Evolutionary conservation across 2,329 filamentous ascomycete genomes (phyloP), one percentile per base, ranked within the genome.

Genomic region (Botrytis sinoallii): DNA sequence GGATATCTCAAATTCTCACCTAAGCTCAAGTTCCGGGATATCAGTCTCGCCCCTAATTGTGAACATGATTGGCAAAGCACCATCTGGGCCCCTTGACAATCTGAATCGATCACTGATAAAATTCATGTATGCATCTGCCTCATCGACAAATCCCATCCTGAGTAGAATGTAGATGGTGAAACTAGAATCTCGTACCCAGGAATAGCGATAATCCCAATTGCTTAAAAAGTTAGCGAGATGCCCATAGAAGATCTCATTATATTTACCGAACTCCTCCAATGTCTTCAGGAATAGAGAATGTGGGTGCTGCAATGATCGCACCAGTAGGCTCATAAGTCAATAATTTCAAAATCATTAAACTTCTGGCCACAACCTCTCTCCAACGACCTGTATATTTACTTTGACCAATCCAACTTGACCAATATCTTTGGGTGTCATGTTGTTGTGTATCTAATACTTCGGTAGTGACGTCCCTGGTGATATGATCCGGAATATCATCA

Each of bases 151-250:
- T 9, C 92, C 92, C 80, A 94, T 88, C 22, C 92, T 89, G 2
- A 95, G 86, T 44, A 95, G 86, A 75, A 94, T 91, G 78, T 94
- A 94, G 77, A 94, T 89, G 1, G 91, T 93, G 82, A 94, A 94
- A 76, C 90, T 93, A 0, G 90, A 89, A 82, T 95, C 92, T 35
- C 92, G 87, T 52, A 94, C 89, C 92, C 92, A 95, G 16, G 87
- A 92, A 82, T 89, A 95, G n/a, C 91, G 87, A 79, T 93, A 93
- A 80, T 93, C 91, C 90, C 88, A 90, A 79, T 91, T 91, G 35
- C 88, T 80, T 29, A 10, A 20, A 2, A 18, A 7, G 35, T 77
- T 35, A 77, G 70, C 35, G 32, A 61, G 20, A 10, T 63, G 69
- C 46, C 3, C 0, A n/a, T 22, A 29, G 5, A 64, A 44, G 18